Percentiles rank a stretch among this genome's conserved stretches.
These are phyloP conservation scores for Nadsonia starkeyi-henricii DNA, from an alignment of 1,139 yeast species.

Conservation along the genomic window DNA sequence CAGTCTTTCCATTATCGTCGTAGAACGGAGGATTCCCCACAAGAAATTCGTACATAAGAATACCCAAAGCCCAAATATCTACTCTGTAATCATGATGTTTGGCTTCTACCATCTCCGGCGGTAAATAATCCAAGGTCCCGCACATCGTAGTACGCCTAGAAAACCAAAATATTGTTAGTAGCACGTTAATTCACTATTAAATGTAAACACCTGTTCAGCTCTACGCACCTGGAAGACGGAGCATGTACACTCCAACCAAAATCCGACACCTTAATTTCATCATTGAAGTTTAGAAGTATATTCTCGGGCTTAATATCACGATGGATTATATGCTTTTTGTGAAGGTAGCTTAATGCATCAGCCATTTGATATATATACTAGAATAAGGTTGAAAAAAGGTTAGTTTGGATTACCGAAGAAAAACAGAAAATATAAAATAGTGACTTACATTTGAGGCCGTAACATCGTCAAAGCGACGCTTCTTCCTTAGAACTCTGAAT, in stretches of 20 bases:
- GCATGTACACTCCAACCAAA: slow-evolving; percentile 92
- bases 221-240: slow-evolving; percentile 25
- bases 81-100: slow-evolving; percentile 66
- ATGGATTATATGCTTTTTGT: slow-evolving; percentile 67
- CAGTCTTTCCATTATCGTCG: slow-evolving; percentile 51
- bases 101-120: slow-evolving; percentile 91
- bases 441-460: slow-evolving; percentile 39
- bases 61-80: slow-evolving; percentile 90
- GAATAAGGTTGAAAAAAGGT: not conserved
- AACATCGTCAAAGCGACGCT: slow-evolving; percentile 54
- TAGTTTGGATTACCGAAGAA: not conserved
- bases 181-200: too few relatives aligned
- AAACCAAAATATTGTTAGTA: not conserved
- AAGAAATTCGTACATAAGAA: slow-evolving; percentile 69
- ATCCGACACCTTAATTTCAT: slow-evolving; percentile 70
- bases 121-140: slow-evolving; percentile 86
- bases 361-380: slow-evolving; percentile 71
- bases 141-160: slow-evolving; percentile 64
- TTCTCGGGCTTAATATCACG: slow-evolving; percentile 92
- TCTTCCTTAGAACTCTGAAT: slow-evolving; percentile 52
- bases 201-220: too few relatives aligned
- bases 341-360: slow-evolving; percentile 61
- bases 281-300: slow-evolving; percentile 58
- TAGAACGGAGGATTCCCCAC: slow-evolving; percentile 89
- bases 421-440: slow-evolving; percentile 6